Percentiles rank a stretch among this genome's conserved stretches.
Evolutionary conservation across 805 yeast genomes (phyloP).

Genomic region (Geotrichum ghanense): DNA sequence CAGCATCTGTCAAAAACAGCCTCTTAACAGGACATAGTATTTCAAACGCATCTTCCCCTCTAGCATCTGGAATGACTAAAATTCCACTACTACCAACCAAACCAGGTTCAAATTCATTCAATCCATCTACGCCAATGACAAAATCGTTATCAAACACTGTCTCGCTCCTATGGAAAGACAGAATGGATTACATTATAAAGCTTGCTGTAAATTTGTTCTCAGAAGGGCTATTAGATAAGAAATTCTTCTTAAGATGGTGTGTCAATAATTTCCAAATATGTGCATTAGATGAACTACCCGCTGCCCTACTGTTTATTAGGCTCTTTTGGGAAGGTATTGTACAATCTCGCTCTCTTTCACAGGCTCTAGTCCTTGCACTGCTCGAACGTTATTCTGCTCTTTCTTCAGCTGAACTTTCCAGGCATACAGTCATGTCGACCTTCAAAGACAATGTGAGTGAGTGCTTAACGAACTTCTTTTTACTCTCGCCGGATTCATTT

Average conservation of each 20-base stretch:
- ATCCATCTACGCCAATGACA: constrained; percentile 9
- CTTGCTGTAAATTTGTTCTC: constrained; percentile 55
- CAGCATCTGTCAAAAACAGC: not conserved
- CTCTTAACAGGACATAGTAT: not conserved
- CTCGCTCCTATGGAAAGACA: constrained; percentile 33
- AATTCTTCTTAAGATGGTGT: constrained; percentile 51
- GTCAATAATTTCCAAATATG: constrained; percentile 39
- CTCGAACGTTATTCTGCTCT: constrained; percentile 27
- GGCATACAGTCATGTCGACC: constrained; percentile 18
- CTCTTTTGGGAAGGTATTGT: constrained; percentile 64
- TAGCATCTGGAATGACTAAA: not conserved
- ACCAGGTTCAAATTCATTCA: not conserved
- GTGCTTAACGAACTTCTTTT: constrained; percentile 14
- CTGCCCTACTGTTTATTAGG: constrained; percentile 41
- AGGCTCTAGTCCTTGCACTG: constrained; percentile 52
- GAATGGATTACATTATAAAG: constrained; percentile 48
- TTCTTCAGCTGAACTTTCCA: constrained; percentile 21
- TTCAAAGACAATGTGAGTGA: constrained; percentile 17
- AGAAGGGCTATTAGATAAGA: constrained; percentile 54
- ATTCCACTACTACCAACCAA: not conserved
- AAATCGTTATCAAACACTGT: constrained; percentile 8
- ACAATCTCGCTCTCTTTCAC: constrained; percentile 43
- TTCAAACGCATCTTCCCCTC: not conserved
- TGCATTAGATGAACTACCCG: constrained; percentile 32
- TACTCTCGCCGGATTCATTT: constrained; percentile 20